Evolutionary conservation across 2,329 filamentous ascomycete genomes (phyloP).

Genomic region (Chalara sp.): DNA sequence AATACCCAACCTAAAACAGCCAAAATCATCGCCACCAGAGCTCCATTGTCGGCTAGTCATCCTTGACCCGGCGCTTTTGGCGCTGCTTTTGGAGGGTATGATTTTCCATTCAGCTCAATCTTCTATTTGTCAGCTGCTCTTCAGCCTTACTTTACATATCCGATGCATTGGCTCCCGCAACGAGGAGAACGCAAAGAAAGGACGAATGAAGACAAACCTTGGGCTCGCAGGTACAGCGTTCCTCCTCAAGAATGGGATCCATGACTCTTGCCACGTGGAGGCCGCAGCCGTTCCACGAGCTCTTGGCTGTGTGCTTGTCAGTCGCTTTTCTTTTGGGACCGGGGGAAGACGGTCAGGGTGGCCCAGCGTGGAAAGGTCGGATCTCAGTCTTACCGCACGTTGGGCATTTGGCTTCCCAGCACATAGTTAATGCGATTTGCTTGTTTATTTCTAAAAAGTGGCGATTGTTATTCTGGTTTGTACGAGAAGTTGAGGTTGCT

Average conservation of each 20-base stretch:
- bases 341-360: background rate
- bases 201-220: background rate
- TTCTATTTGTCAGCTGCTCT: slow-evolving; percentile 3
- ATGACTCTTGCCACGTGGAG: background rate
- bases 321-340: background rate
- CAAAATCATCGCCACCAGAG: background rate
- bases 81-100: background rate
- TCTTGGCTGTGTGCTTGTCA: background rate
- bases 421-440: background rate
- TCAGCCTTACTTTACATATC: background rate
- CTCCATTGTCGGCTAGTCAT: background rate
- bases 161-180: background rate
- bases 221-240: background rate
- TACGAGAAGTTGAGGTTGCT: too few relatives aligned
- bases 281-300: background rate
- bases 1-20: background rate
- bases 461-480: too few relatives aligned
- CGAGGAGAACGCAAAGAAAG: background rate
- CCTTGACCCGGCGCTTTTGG: background rate
- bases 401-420: background rate
- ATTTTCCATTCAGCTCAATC: background rate
- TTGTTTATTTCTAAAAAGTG: too few relatives aligned
- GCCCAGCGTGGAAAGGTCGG: background rate
- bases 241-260: background rate
- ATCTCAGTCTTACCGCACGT: background rate